A percentile compares a stretch with the other conserved stretches of the same genome.
phyloP scores from a whole-genome alignment of 2,329 filamentous ascomycete genomes.

The Xylariaceae sp. region DNA sequence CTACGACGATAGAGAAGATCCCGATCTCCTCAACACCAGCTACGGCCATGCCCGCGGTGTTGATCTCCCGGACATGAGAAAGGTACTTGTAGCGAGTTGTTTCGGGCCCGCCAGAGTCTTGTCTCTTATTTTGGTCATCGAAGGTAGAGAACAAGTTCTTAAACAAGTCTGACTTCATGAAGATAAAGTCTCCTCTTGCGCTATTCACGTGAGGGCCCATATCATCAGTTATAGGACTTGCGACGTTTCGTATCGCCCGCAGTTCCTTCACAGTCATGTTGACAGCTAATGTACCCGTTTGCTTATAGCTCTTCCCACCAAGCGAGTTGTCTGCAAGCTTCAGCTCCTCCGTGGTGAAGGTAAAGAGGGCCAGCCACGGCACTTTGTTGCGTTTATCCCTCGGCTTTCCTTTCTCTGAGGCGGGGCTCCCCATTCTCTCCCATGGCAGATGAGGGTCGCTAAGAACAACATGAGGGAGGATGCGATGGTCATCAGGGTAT shows the following conservation, averaged over 20 bases:
- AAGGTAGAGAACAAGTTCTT: neutral
- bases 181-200: neutral
- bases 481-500: neutral
- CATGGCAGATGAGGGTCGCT: neutral
- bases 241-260: neutral
- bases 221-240: too few relatives aligned
- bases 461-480: neutral
- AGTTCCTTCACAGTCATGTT: neutral
- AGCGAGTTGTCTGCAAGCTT: neutral
- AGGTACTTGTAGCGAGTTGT: neutral
- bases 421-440: neutral
- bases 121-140: neutral
- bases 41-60: neutral
- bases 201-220: too few relatives aligned
- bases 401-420: neutral
- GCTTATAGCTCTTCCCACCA: neutral
- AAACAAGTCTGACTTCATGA: neutral
- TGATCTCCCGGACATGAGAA: neutral
- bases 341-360: neutral
- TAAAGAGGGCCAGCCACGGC: neutral
- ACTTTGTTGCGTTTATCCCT: neutral
- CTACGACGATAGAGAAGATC: neutral
- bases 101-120: neutral
- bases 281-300: neutral
- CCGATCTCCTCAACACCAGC: neutral